A percentile compares a stretch with the other conserved stretches of the same genome.
These are phyloP conservation scores for Fusarium vanettenii DNA, from an alignment of 2,329 filamentous ascomycete species.

Conservation along the genomic window DNA sequence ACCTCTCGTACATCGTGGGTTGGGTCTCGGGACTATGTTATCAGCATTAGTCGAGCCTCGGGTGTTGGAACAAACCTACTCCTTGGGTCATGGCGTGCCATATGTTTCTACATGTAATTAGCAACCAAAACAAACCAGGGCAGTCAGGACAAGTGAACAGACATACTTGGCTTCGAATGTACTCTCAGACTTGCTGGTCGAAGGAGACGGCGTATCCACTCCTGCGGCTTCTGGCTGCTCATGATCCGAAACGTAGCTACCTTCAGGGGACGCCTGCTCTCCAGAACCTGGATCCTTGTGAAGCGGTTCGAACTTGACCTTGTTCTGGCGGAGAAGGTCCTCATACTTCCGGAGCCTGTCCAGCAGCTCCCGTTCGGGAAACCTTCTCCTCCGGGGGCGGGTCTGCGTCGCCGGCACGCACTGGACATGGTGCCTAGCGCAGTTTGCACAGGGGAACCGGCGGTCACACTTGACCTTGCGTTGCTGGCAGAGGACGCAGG, in stretches of 20 bases:
- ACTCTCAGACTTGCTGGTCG: constrained; percentile 7
- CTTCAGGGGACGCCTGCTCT: not conserved
- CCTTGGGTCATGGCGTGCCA: constrained; percentile 59
- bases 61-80: constrained; percentile 44
- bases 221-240: constrained; percentile 5
- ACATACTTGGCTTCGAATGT: constrained; percentile 29
- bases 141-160: not conserved
- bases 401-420: constrained; percentile 57
- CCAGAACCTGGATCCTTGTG: constrained; percentile 30
- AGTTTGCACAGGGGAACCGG: constrained; percentile 67
- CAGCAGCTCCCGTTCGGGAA: constrained; percentile 69
- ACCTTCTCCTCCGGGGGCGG: constrained; percentile 52
- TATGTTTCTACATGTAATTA: constrained; percentile 52
- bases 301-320: constrained; percentile 64
- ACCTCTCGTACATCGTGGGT: constrained; percentile 5
- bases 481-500: constrained; percentile 72
- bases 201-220: not conserved
- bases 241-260: constrained; percentile 10
- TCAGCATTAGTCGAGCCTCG: not conserved
- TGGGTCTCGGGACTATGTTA: constrained; percentile 17
- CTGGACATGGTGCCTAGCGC: constrained; percentile 55
- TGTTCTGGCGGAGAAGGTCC: constrained; percentile 63
- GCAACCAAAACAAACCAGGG: not conserved
- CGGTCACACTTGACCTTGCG: constrained; percentile 73
- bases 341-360: constrained; percentile 69